A percentile compares a stretch with the other conserved stretches of the same genome.
Evolutionary conservation across 164 flowering plant species (phyloP).

Genomic region (Buxus sempervirens): DNA sequence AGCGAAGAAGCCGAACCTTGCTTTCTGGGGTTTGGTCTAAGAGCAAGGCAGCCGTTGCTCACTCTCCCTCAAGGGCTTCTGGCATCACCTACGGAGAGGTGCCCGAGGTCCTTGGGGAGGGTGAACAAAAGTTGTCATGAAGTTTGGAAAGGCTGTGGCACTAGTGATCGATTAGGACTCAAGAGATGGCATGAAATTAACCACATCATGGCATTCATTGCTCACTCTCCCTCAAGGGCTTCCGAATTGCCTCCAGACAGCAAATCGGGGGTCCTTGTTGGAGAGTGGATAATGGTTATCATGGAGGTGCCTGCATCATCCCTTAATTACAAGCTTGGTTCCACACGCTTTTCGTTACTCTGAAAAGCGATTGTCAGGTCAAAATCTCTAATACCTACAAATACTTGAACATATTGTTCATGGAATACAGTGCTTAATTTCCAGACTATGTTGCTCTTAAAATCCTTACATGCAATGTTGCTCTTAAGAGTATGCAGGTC

Average conservation of each 20-base stretch:
- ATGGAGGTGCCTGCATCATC: neutral
- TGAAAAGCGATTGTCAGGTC: too few species aligned
- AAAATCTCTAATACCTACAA: too few species aligned
- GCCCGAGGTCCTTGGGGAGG: neutral
- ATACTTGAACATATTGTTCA: too few species aligned
- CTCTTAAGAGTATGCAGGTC: too few species aligned
- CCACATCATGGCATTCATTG: conserved; percentile 10
- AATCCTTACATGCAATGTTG: too few species aligned
- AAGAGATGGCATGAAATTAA: neutral
- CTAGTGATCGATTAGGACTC: too few species aligned
- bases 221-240: conserved; percentile 29
- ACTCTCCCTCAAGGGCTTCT: conserved; percentile 29
- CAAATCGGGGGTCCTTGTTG: conserved; percentile 12
- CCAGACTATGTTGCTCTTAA: too few species aligned
- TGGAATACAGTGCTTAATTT: too few species aligned
- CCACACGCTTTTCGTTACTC: neutral
- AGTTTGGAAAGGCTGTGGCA: neutral
- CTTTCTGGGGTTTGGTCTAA: neutral
- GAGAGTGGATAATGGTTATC: conserved; percentile 18
- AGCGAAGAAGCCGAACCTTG: conserved; percentile 11
- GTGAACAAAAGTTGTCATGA: neutral
- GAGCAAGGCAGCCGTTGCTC: conserved; percentile 14
- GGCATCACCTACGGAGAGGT: neutral
- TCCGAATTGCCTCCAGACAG: neutral
- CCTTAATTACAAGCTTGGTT: neutral